A percentile compares a stretch with the other conserved stretches of the same genome.
These are phyloP conservation scores for Sugiyamaella pinicola DNA, from an alignment of 1,139 yeast genomes.

Conservation along the genomic window DNA sequence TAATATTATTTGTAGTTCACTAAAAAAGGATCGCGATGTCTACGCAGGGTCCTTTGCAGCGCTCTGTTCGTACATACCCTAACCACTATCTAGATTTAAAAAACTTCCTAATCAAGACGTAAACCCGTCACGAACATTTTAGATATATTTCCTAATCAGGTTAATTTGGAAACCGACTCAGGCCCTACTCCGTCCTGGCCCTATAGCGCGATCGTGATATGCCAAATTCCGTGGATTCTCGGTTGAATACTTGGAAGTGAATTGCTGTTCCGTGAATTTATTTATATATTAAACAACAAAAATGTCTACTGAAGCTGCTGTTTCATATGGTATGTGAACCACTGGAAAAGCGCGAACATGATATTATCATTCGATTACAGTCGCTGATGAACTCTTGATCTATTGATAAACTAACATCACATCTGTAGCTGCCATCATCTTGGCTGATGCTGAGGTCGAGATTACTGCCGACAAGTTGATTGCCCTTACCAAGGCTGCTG, in stretches of 20 bases:
- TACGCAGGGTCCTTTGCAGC: not conserved
- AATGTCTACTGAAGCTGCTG: slow-evolving; percentile 52
- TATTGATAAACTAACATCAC: no score
- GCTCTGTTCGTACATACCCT: not conserved
- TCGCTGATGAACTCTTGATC: not conserved
- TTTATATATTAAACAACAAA: slow-evolving; percentile 15
- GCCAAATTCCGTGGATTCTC: slow-evolving; percentile 3
- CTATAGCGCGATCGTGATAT: not conserved
- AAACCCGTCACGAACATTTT: not conserved
- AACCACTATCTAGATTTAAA: not conserved
- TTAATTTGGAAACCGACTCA: not conserved
- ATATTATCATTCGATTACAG: not conserved
- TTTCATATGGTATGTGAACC: slow-evolving; percentile 54
- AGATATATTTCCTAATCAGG: not conserved
- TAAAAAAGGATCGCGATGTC: not conserved
- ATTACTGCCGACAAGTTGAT: slow-evolving; percentile 89
- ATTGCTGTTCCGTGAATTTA: slow-evolving; percentile 14
- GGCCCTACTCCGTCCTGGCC: not conserved
- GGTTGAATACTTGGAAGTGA: not conserved
- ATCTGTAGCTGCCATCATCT: slow-evolving; percentile 80
- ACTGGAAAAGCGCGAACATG: not conserved
- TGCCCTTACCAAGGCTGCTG: slow-evolving; percentile 86
- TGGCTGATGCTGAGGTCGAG: slow-evolving; percentile 96
- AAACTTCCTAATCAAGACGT: not conserved
- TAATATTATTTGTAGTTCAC: no score